A percentile compares a stretch with the other conserved stretches of the same genome.
Evolutionary conservation across 2,329 filamentous ascomycete genomes (phyloP).

Genomic region (Podosphaera leucotricha): DNA sequence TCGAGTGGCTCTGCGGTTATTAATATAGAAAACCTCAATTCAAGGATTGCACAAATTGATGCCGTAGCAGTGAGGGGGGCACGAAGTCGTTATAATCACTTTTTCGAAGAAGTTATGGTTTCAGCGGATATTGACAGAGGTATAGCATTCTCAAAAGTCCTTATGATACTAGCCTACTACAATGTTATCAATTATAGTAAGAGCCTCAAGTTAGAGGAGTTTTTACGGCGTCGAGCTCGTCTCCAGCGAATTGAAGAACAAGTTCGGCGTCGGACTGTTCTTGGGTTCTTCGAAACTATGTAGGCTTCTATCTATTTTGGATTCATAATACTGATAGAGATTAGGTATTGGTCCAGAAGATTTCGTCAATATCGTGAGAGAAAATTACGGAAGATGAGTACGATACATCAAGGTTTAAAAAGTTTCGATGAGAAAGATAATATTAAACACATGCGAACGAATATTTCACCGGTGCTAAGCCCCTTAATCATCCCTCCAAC

Average conservation of each 20-base stretch:
- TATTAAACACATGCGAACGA: neutral
- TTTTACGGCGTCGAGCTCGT: slow-evolving; percentile 67
- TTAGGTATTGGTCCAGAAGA: slow-evolving; percentile 57
- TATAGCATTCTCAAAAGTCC: slow-evolving; percentile 72
- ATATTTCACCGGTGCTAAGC: neutral
- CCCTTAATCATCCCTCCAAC: neutral
- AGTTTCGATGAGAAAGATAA: neutral
- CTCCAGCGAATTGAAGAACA: slow-evolving; percentile 89
- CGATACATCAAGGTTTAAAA: slow-evolving; percentile 20
- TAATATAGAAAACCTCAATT: slow-evolving; percentile 53
- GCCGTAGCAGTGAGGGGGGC: slow-evolving; percentile 49
- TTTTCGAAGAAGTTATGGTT: slow-evolving; percentile 90
- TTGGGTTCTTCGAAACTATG: slow-evolving; percentile 87
- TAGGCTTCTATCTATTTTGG: slow-evolving; percentile 19
- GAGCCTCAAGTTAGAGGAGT: slow-evolving; percentile 84
- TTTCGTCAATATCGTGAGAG: slow-evolving; percentile 55
- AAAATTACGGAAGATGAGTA: slow-evolving; percentile 51
- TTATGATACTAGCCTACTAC: slow-evolving; percentile 94
- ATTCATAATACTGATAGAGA: slow-evolving; percentile 6
- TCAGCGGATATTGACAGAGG: slow-evolving; percentile 74
- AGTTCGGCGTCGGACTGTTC: slow-evolving; percentile 68
- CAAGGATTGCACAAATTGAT: slow-evolving; percentile 50
- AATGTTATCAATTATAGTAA: slow-evolving; percentile 98
- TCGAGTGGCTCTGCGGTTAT: slow-evolving; percentile 30
- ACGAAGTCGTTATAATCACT: slow-evolving; percentile 67